A percentile compares a stretch with the other conserved stretches of the same genome.
Evolutionary conservation across 805 yeast genomes (phyloP).

Genomic region (Gaillardinia entomophila): DNA sequence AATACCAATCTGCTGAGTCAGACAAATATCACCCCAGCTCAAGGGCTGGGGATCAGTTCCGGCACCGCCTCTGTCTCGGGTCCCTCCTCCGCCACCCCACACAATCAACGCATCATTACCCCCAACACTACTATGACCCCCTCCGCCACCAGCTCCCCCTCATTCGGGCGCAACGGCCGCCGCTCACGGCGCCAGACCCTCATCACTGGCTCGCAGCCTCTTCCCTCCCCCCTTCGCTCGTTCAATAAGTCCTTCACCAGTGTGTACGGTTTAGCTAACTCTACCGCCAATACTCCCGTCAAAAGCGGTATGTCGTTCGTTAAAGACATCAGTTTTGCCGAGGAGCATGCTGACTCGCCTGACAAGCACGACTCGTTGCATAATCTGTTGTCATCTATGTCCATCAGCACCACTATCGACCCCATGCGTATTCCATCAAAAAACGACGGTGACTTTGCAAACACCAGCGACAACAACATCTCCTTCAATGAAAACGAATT

Average conservation of each 20-base stretch:
- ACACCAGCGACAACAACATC: conserved; percentile 4
- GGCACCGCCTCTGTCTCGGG: too few species aligned
- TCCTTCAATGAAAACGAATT: conserved; percentile 10
- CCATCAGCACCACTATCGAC: conserved; percentile 23
- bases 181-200: conserved; percentile 67
- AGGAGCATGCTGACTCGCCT: conserved; percentile 9
- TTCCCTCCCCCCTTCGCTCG: conserved; percentile 81
- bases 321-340: conserved; percentile 9
- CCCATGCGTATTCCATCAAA: conserved; percentile 7
- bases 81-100: conserved; percentile 1
- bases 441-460: conserved; percentile 3
- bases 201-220: conserved; percentile 87
- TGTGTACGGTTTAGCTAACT: conserved; percentile 28
- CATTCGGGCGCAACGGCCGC: conserved; percentile 40
- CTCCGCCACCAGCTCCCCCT: conserved; percentile 20
- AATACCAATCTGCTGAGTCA: conserved; percentile 7
- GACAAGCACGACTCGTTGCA: conserved; percentile 22
- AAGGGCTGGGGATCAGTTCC: too few species aligned
- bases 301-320: conserved; percentile 10
- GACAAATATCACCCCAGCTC: too few species aligned
- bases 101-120: too few species aligned
- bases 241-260: conserved; percentile 36
- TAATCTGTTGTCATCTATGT: conserved; percentile 37
- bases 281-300: conserved; percentile 38
- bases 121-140: background rate